A percentile compares a stretch with the other conserved stretches of the same genome.
These are phyloP conservation scores for Gypsophila paniculata DNA, from an alignment of 179 eudicot species.

Conservation along the genomic window DNA sequence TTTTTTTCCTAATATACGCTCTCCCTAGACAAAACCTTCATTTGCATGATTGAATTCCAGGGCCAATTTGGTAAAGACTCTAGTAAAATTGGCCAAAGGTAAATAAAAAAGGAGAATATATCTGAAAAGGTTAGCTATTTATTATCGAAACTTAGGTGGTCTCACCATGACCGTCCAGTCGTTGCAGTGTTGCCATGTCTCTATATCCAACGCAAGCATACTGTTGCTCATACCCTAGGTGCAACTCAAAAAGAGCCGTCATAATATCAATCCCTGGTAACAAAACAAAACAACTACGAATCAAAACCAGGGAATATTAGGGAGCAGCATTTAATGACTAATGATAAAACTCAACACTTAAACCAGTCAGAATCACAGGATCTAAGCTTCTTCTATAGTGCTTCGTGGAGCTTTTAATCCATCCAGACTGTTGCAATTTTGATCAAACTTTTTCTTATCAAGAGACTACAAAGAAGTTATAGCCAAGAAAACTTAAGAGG, in stretches of 20 bases:
- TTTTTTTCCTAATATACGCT: not conserved
- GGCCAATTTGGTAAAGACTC: not conserved
- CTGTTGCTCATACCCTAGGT: slow-evolving; percentile 1
- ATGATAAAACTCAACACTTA: not conserved
- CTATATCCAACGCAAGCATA: slow-evolving; percentile 11
- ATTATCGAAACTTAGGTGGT: not conserved
- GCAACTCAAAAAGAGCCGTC: not conserved
- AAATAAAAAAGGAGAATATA: not conserved
- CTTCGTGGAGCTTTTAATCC: not conserved
- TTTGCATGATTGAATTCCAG: not conserved
- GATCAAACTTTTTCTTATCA: not conserved
- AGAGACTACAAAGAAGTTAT: not conserved
- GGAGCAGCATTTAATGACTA: too few species aligned
- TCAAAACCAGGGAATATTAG: slow-evolving; percentile 9
- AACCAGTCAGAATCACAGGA: too few species aligned
- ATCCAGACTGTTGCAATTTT: not conserved
- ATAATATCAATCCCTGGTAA: slow-evolving; percentile 24
- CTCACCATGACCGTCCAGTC: not conserved
- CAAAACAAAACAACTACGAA: slow-evolving; percentile 4
- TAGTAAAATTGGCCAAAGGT: not conserved
- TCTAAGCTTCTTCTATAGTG: not conserved
- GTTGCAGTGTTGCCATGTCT: not conserved
- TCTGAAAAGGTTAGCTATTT: not conserved
- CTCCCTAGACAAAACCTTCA: not conserved
- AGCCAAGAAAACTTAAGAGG: not conserved